Base-by-base conservation (phyloP, 148 eudicot species). In the Persicaria maculosa region DNA sequence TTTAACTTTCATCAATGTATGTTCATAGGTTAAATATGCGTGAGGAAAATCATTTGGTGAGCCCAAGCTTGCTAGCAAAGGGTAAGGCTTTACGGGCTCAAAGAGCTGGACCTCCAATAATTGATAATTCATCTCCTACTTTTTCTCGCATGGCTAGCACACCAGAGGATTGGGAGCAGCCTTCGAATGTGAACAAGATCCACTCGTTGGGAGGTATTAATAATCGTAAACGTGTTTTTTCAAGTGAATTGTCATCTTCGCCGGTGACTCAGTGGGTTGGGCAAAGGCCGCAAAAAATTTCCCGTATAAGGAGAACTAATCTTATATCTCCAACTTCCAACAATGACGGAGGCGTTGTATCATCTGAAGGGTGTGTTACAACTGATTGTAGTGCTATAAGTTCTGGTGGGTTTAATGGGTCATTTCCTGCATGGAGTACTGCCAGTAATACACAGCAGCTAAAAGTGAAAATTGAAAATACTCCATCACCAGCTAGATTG, bases 181-280 rank as follows among this genome's bases (percentile, higher is more conserved):
- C 88, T 47, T 80, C 80, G 44, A 79, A 72, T 75, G 83, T 80
- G 12, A 86, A 75, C 74, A 91, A 88, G 80, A 84, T 75, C 4
- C 83, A 84, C 67, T 80, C 98, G 53, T 67, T 82, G 75, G 87
- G 85, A 72, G 92, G 87, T 50, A 70, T 81, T 36, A 85, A 81
- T 77, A 88, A 82, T 83, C 92, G 91, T 46, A 93, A 91, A 77
- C 93, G 98, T 64, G 72, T 89, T 20, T 79, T 91, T 73, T 79
- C 97, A 46, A 69, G 87, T 15, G 93, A 89, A 54, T 79, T 91
- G 71, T 82, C 97, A 45, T 91, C 95, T 43, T 88, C 94, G 17
- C 86, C 90, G 44, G 89, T 93, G 82, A 85, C 97, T 76, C 94
- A 93, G 74, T 91, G 95, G 97, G 95, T 71, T 68, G 93, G 92